Conservation (phyloP, 2,329 filamentous ascomycete genomes). For the Apiospora hydei region DNA sequence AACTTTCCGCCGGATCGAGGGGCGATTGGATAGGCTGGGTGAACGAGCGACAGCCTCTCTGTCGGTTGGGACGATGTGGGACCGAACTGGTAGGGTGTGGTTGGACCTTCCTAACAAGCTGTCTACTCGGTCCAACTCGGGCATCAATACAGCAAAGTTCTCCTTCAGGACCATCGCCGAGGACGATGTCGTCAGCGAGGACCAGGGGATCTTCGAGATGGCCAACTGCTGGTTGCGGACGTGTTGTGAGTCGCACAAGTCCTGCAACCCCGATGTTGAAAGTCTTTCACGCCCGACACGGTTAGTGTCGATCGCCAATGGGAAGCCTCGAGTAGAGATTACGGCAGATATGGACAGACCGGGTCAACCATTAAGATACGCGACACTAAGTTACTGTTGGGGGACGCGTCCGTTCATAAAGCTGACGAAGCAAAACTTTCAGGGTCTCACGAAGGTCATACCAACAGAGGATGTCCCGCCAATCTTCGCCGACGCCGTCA, state of each 20-base stretch:
- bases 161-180: not conserved
- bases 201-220: not conserved
- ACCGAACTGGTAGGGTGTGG: not conserved
- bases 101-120: not conserved
- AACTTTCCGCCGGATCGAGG: not conserved
- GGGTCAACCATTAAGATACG: not conserved
- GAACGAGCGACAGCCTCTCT: not conserved
- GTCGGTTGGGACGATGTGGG: not conserved
- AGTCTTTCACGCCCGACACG: not conserved
- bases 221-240: not conserved
- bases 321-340: not conserved
- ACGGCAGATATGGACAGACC: not conserved
- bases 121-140: too few species aligned
- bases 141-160: not conserved
- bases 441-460: not conserved
- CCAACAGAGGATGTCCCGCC: not conserved
- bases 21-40: not conserved
- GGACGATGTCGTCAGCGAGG: not conserved
- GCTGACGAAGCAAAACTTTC: not conserved
- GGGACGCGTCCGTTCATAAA: not conserved
- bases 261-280: not conserved
- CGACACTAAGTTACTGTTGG: conserved; percentile 2
- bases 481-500: not conserved
- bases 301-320: not conserved
- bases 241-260: not conserved